Evolutionary conservation across 208 protist species (phyloP).

Genomic region (Zelonia costaricensis): DNA sequence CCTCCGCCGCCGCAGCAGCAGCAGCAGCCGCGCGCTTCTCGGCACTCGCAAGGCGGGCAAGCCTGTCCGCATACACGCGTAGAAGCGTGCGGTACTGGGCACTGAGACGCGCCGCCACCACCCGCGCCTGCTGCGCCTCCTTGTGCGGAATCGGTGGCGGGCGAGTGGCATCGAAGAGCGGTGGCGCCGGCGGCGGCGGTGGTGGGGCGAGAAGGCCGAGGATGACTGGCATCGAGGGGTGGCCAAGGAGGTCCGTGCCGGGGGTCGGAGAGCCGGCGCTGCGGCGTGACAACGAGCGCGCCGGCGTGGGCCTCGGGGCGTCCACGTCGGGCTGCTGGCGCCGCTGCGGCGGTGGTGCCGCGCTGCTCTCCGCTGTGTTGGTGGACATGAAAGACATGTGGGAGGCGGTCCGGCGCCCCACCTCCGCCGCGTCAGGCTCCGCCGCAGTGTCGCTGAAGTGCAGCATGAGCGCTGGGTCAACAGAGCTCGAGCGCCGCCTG

Average conservation of each 20-base stretch:
- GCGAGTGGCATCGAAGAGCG: not conserved
- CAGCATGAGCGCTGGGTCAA: conserved; percentile 4
- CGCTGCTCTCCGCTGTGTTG: not conserved
- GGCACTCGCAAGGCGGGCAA: not conserved
- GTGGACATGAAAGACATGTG: too few relatives aligned
- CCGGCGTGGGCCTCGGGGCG: too few relatives aligned
- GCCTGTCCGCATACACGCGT: conserved; percentile 5
- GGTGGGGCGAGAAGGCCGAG: not conserved
- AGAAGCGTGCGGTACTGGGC: conserved; percentile 15
- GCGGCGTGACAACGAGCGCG: too few relatives aligned
- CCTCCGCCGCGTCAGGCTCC: not conserved
- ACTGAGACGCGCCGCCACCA: not conserved
- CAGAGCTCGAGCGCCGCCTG: not conserved
- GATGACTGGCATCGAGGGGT: not conserved
- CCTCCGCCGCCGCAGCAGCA: too few relatives aligned
- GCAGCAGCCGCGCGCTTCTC: too few relatives aligned
- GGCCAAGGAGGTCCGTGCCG: not conserved
- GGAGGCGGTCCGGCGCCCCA: too few relatives aligned
- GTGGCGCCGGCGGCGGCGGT: not conserved
- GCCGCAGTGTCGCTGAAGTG: conserved; percentile 1
- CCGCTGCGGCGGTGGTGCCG: too few relatives aligned
- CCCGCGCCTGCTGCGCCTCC: not conserved
- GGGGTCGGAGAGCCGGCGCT: not conserved
- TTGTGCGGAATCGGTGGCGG: not conserved
- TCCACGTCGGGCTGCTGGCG: too few relatives aligned